A percentile compares a stretch with the other conserved stretches of the same genome.
Evolutionary conservation across 306 rosid genomes (phyloP).

Genomic region (Prunus kanzakura): DNA sequence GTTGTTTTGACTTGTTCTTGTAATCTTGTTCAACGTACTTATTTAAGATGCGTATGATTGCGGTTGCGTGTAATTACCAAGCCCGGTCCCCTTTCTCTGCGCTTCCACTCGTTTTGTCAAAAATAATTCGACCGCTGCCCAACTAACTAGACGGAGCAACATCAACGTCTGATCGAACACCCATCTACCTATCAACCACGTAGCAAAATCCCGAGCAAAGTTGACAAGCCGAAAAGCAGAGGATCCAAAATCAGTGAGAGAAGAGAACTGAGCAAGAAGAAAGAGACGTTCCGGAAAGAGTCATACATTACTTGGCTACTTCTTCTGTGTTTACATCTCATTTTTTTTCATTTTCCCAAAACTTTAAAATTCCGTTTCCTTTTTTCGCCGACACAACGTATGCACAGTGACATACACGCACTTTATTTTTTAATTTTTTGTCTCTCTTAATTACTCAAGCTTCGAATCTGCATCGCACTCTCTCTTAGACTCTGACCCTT

Average conservation of each 20-base stretch:
- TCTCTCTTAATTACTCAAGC: slow-evolving; percentile 72
- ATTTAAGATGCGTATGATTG: background rate
- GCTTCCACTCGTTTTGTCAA: background rate
- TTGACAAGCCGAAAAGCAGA: slow-evolving; percentile 1
- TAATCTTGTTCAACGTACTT: background rate
- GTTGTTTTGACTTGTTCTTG: background rate
- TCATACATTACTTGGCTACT: slow-evolving; percentile 14
- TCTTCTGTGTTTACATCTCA: slow-evolving; percentile 11
- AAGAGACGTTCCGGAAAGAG: slow-evolving; percentile 13
- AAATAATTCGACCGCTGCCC: background rate
- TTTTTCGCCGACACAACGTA: slow-evolving; percentile 61
- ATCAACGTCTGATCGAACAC: background rate
- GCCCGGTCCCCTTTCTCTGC: too few species aligned
- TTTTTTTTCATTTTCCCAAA: background rate
- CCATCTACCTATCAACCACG: background rate
- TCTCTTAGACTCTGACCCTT: slow-evolving; percentile 39
- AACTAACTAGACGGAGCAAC: background rate
- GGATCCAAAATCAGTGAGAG: slow-evolving; percentile 21
- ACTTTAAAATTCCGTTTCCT: background rate
- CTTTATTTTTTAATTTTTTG: slow-evolving; percentile 10
- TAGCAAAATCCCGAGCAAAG: background rate
- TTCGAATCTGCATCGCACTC: slow-evolving; percentile 61
- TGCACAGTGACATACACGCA: slow-evolving; percentile 10
- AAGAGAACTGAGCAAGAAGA: background rate
- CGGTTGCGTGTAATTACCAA: background rate